Evolutionary conservation across 768 basidiomycete species (phyloP).

Genomic region (Termitomyces sp.): DNA sequence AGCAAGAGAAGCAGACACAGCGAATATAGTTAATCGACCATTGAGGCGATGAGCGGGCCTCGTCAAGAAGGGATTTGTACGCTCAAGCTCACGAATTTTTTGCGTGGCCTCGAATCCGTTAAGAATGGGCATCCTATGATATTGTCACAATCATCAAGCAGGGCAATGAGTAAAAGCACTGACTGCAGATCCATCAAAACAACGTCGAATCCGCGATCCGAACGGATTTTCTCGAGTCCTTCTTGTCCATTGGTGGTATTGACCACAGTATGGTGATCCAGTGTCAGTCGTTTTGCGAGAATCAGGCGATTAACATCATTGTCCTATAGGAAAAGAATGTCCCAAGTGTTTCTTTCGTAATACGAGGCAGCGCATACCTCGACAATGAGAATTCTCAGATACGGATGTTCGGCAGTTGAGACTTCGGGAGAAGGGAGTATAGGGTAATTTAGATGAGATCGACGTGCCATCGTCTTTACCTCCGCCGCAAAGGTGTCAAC

Average conservation of each 20-base stretch:
- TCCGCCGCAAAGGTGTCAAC: constrained; percentile 21
- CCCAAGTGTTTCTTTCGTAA: background rate
- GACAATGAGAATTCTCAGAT: constrained; percentile 54
- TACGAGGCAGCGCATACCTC: constrained; percentile 38
- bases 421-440: background rate
- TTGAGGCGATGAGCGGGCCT: constrained; percentile 45
- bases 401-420: constrained; percentile 3
- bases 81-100: constrained; percentile 60
- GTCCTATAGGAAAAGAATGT: constrained; percentile 35
- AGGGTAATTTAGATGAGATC: background rate
- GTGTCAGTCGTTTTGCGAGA: constrained; percentile 57
- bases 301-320: constrained; percentile 71
- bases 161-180: constrained; percentile 16
- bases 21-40: constrained; percentile 73
- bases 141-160: background rate
- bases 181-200: constrained; percentile 84
- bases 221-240: constrained; percentile 51
- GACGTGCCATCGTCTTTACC: constrained; percentile 7
- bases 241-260: constrained; percentile 74
- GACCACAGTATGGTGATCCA: constrained; percentile 62
- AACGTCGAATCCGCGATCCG: constrained; percentile 60
- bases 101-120: constrained; percentile 67
- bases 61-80: constrained; percentile 11
- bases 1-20: constrained; percentile 69
- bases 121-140: constrained; percentile 69